phyloP scores from a whole-genome alignment of 768 basidiomycete species.

The Podaxis sp. region DNA sequence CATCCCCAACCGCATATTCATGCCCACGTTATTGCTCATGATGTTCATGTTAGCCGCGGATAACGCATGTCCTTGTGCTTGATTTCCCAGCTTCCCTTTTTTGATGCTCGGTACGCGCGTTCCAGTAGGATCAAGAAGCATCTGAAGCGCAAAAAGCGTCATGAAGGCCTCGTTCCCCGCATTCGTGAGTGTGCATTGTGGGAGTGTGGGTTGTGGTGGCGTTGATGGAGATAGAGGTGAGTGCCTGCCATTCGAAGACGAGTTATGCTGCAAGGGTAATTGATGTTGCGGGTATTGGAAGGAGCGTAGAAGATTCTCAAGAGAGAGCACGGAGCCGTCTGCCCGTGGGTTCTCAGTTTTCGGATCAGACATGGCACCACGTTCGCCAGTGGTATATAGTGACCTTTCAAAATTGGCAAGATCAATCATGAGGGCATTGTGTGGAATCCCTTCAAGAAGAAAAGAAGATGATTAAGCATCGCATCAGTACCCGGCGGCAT shows the following conservation, averaged over 20 bases:
- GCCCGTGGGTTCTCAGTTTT: conserved; percentile 49
- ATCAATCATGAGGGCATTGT: conserved; percentile 68
- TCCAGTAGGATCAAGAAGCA: conserved; percentile 54
- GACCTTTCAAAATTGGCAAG: conserved; percentile 58
- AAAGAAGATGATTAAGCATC: not conserved
- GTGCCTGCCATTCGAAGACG: conserved; percentile 13
- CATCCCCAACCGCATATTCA: conserved; percentile 12
- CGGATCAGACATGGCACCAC: conserved; percentile 59
- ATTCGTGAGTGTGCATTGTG: conserved; percentile 53
- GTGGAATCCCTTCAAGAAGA: conserved; percentile 55
- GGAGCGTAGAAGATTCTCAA: conserved; percentile 60
- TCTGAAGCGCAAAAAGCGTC: conserved; percentile 63
- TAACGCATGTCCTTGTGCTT: not conserved
- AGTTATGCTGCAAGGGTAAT: not conserved
- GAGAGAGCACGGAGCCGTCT: conserved; percentile 52
- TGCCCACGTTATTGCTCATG: conserved; percentile 5
- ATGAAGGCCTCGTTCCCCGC: conserved; percentile 80
- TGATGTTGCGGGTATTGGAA: conserved; percentile 6
- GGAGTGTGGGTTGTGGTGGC: conserved; percentile 21
- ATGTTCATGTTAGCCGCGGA: conserved; percentile 7
- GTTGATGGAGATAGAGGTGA: not conserved
- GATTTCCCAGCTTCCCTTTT: conserved; percentile 18
- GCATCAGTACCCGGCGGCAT: not conserved
- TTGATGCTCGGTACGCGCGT: conserved; percentile 33
- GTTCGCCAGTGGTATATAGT: conserved; percentile 53